phyloP scores from a whole-genome alignment of 176 grass and related monocot genomes.

The Poa pratensis region DNA sequence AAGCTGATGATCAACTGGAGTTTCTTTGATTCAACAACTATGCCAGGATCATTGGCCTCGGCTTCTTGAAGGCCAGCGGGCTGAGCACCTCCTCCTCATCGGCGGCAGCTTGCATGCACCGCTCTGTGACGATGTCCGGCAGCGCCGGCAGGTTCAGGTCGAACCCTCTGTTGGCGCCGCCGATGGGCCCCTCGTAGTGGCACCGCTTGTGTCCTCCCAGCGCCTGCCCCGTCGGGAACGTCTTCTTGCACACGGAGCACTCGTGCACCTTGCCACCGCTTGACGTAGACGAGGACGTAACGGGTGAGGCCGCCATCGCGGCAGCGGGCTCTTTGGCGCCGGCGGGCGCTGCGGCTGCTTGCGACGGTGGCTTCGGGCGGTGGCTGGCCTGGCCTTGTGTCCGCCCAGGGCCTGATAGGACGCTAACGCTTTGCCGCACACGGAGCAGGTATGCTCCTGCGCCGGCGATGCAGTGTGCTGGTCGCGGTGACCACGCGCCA shows the following conservation, averaged over 20 bases:
- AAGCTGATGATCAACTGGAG: neutral
- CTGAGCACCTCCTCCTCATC: slow-evolving; percentile 68
- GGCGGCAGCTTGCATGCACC: neutral
- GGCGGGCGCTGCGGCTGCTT: neutral
- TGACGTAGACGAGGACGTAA: slow-evolving; percentile 30
- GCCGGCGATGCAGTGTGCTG: neutral
- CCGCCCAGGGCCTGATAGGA: slow-evolving; percentile 79
- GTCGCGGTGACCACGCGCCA: slow-evolving; percentile 54
- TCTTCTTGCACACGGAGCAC: slow-evolving; percentile 77
- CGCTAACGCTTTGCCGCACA: slow-evolving; percentile 68
- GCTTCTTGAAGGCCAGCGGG: slow-evolving; percentile 73
- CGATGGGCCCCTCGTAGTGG: slow-evolving; percentile 65
- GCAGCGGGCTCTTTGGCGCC: neutral
- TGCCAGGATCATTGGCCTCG: slow-evolving; percentile 53
- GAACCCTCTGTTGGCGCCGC: slow-evolving; percentile 8
- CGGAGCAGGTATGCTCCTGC: slow-evolving; percentile 56
- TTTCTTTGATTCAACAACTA: neutral
- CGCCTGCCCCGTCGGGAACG: slow-evolving; percentile 73
- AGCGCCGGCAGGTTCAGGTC: slow-evolving; percentile 71
- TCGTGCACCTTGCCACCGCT: slow-evolving; percentile 45
- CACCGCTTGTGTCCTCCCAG: slow-evolving; percentile 77
- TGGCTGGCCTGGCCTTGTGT: slow-evolving; percentile 80
- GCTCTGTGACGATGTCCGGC: slow-evolving; percentile 42
- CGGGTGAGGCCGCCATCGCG: neutral
- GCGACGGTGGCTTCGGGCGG: slow-evolving; percentile 28